Base-by-base conservation (phyloP, 495 filamentous ascomycete genomes). In the Hyaloscypha finlandica region DNA sequence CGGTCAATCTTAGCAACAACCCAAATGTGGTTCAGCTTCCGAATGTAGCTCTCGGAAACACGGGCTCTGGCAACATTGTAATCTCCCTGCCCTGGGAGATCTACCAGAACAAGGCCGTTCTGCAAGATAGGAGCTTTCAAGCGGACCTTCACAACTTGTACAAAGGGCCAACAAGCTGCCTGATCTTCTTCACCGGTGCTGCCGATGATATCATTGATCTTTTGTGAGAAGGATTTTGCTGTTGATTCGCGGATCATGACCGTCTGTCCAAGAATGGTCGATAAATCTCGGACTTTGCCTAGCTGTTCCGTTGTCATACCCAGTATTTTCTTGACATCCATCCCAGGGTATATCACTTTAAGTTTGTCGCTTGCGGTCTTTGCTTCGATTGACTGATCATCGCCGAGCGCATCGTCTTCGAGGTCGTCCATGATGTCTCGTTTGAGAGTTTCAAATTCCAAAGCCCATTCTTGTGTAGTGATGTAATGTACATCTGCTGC, bases 1-100 rank as follows among this genome's bases (percentile, higher is more conserved):
- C 87, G 80, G 25, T 77, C 85, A 54, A 90, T 90, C 0, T 87
- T 86, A 1, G 87, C 84, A 8, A 90, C 84, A 53, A 91, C 83
- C 87, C 87, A 88, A 3, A 85, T 62, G 14, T 80, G 76, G 42
- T 75, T 77, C 56, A 79, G 81, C 4, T 78, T 76, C 69, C 88
- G 84, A 78, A 89, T 85, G 70, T 91, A 92, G 2, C 78, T 81
- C 20, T 82, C 78, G 1, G 87, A 86, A 12, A 91, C 84, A 0
- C 82, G 83, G 8, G 83, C 81, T 54, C 90, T 80, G 32, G 86
- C 90, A 2, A 84, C 81, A 73, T 92, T 92, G 0, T 85, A 83
- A 73, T 91, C 88, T 54, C 86, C 83, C 5, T 85, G 77, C 64
- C 87, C 87, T 3, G 89, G 89, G 63, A 92, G 69, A 73, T 92